Percentiles rank a stretch among this genome's conserved stretches.
phyloP scores from a whole-genome alignment of 306 rosid genomes.

The Dalbergia cochinchinensis region DNA sequence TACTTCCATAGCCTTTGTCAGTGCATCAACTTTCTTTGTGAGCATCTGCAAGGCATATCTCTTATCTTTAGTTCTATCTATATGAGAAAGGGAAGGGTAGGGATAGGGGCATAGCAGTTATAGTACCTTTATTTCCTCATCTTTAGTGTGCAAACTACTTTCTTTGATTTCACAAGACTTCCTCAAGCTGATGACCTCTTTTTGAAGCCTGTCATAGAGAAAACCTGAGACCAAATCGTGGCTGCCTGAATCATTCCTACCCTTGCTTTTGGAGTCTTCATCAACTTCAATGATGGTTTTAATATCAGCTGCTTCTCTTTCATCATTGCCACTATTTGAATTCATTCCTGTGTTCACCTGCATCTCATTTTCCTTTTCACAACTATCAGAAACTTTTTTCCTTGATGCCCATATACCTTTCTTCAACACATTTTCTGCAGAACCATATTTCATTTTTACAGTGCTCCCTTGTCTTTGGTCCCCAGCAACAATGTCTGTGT shows the following conservation, averaged over 20 bases:
- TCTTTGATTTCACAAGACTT: constrained; percentile 75
- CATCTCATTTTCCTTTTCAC: constrained; percentile 71
- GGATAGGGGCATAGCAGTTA: neutral
- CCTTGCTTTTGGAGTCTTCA: constrained; percentile 49
- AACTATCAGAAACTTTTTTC: constrained; percentile 69
- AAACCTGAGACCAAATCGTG: constrained; percentile 86
- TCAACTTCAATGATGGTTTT: constrained; percentile 43
- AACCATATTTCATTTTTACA: constrained; percentile 51
- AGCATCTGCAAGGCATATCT: constrained; percentile 65
- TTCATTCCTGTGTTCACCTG: constrained; percentile 42
- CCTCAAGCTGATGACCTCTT: constrained; percentile 80
- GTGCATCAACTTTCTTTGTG: constrained; percentile 78
- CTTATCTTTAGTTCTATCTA: constrained; percentile 39
- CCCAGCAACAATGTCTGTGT: constrained; percentile 50
- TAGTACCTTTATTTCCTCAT: constrained; percentile 87
- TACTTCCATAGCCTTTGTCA: constrained; percentile 82
- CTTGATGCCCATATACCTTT: constrained; percentile 82
- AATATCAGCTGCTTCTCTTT: constrained; percentile 44
- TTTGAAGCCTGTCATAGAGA: constrained; percentile 87
- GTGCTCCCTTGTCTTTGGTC: constrained; percentile 50
- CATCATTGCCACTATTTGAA: constrained; percentile 30
- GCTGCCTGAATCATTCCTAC: constrained; percentile 40
- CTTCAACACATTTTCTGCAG: constrained; percentile 64
- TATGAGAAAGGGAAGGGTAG: neutral
- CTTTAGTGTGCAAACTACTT: constrained; percentile 60